These are phyloP conservation scores for Neurospora discreta DNA, from an alignment of 495 filamentous ascomycete species.

Conservation along the genomic window DNA sequence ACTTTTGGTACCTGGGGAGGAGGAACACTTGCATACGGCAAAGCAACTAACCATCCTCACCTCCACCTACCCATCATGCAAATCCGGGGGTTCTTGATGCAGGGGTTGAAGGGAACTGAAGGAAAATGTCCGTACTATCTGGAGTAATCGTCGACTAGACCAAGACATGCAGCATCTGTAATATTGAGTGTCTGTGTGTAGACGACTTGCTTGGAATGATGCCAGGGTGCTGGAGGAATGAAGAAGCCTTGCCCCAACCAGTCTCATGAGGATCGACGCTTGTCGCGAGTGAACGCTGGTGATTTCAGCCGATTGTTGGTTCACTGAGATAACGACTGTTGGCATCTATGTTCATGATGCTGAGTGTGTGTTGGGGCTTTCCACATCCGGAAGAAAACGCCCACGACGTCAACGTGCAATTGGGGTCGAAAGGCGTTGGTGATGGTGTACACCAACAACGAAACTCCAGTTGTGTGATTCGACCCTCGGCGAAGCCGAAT, in stretches of 20 bases:
- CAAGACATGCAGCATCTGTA: background rate
- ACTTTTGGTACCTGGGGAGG: background rate
- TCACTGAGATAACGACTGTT: background rate
- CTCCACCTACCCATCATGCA: background rate
- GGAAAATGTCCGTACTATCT: background rate
- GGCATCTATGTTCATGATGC: background rate
- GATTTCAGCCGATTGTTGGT: background rate
- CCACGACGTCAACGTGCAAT: background rate
- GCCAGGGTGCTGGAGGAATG: background rate
- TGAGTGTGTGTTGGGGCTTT: background rate
- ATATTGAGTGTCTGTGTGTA: background rate
- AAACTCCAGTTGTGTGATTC: background rate
- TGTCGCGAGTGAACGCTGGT: background rate
- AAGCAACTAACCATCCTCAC: background rate
- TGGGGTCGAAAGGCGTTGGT: background rate
- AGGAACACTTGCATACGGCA: background rate
- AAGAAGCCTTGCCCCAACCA: background rate
- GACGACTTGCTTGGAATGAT: background rate
- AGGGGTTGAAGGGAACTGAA: background rate
- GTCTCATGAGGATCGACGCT: background rate
- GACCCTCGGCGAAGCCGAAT: background rate
- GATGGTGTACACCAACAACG: background rate
- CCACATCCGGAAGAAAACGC: background rate
- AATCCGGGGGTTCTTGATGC: background rate
- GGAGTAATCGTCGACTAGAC: background rate